Conservation (phyloP, 179 eudicot species). For the Pouteria campechiana region DNA sequence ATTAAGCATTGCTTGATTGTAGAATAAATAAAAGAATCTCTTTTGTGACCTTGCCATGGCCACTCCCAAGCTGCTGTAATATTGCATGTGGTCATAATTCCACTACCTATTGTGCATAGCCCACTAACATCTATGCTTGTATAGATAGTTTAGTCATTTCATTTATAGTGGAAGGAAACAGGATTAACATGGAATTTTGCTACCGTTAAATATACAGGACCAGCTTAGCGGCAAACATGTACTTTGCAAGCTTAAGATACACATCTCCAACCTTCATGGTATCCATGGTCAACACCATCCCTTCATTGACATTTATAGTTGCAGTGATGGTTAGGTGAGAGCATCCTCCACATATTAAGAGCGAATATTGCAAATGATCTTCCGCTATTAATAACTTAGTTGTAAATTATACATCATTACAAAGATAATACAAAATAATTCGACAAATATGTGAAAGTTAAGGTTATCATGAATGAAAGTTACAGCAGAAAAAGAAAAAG, state of each 20-base stretch:
- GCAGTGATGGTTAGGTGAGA: constrained; percentile 56
- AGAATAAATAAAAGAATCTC: no score
- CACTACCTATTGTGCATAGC: background rate
- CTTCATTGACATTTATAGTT: constrained; percentile 63
- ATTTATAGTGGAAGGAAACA: background rate
- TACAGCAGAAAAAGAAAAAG: no score
- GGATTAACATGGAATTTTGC: background rate
- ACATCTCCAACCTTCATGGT: constrained; percentile 78
- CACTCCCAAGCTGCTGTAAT: no score
- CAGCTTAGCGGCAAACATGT: constrained; percentile 63
- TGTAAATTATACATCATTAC: no score
- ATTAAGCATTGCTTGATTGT: no score
- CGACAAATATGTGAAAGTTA: no score
- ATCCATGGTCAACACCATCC: constrained; percentile 60
- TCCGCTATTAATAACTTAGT: no score
- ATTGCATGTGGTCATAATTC: no score
- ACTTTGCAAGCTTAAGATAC: constrained; percentile 61
- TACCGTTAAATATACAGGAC: constrained; percentile 49
- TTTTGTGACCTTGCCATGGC: no score
- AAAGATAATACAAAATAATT: no score
- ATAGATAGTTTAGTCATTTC: background rate
- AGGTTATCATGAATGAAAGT: no score
- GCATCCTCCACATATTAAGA: background rate
- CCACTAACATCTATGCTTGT: background rate
- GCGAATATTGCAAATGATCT: no score